A percentile compares a stretch with the other conserved stretches of the same genome.
Conservation (phyloP, 2,329 filamentous ascomycete species). For the Aspergillus caelatus region DNA sequence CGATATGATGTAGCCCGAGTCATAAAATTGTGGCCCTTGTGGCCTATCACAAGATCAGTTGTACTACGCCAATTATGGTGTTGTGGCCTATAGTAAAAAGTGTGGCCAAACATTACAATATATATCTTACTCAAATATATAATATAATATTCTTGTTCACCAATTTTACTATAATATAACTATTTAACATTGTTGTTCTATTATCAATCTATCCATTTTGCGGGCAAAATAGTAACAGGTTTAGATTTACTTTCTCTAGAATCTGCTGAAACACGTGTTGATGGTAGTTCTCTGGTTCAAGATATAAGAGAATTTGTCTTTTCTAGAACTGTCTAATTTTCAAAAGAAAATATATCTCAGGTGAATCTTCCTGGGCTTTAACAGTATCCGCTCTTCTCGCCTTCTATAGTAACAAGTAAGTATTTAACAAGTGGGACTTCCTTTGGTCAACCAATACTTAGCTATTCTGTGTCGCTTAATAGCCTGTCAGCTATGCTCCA, state of each 20-base stretch:
- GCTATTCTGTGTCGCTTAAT: not conserved
- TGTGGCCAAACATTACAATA: too few relatives aligned
- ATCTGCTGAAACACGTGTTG: not conserved
- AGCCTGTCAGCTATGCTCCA: not conserved
- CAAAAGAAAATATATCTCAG: not conserved
- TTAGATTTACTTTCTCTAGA: not conserved
- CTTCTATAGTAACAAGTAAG: not conserved
- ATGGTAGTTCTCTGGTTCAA: not conserved
- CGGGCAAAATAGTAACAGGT: not conserved
- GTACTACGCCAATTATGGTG: too few relatives aligned
- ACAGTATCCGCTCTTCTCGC: not conserved
- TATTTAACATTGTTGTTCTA: not conserved
- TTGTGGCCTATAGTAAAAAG: too few relatives aligned
- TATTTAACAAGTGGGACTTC: not conserved
- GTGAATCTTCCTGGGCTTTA: not conserved
- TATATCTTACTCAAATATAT: too few relatives aligned
- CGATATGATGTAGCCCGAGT: too few relatives aligned
- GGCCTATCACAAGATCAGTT: too few relatives aligned
- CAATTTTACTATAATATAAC: not conserved
- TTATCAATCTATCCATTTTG: not conserved
- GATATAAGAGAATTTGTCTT: not conserved
- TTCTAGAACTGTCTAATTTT: not conserved
- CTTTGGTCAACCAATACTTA: not conserved
- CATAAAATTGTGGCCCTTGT: too few relatives aligned
- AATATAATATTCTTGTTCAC: not conserved